phyloP scores from a whole-genome alignment of 306 rosid genomes.

The Gastrolobium bilobum region DNA sequence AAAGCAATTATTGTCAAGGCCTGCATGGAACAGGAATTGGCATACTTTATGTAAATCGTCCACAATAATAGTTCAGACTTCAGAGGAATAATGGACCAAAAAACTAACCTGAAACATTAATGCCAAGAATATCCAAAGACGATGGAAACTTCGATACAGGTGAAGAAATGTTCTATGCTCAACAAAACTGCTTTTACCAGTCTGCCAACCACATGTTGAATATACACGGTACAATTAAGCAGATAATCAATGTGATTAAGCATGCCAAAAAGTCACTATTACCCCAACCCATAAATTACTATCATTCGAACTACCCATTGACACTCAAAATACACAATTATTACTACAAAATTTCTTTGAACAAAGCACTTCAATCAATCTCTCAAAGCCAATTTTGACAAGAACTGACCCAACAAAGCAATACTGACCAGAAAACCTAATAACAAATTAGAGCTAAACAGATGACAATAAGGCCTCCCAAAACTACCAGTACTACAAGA shows the following conservation, averaged over 20 bases:
- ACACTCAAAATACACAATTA: constrained; percentile 16
- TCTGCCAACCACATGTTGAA: constrained; percentile 62
- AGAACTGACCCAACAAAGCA: constrained; percentile 22
- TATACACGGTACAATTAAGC: background rate
- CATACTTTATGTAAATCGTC: constrained; percentile 34
- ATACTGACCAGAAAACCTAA: constrained; percentile 11
- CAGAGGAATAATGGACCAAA: constrained; percentile 40
- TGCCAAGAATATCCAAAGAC: constrained; percentile 96
- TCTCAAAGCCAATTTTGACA: background rate
- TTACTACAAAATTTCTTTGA: background rate
- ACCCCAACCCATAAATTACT: background rate
- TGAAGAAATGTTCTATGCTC: constrained; percentile 95
- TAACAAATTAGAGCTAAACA: constrained; percentile 3
- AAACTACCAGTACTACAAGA: constrained; percentile 9
- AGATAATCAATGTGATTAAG: constrained; percentile 26
- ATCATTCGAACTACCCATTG: constrained; percentile 19
- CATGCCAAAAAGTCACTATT: constrained; percentile 4
- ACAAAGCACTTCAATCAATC: background rate
- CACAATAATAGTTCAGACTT: constrained; percentile 38
- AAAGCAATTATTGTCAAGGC: constrained; percentile 90
- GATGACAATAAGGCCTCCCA: background rate
- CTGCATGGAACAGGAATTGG: constrained; percentile 56
- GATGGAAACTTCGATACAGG: constrained; percentile 95
- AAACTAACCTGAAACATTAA: constrained; percentile 88
- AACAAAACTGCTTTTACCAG: constrained; percentile 95